Evolutionary conservation across 129 eudicot species (phyloP), one percentile per base, ranked within the genome.

Genomic region (Pulicaria dysenterica): DNA sequence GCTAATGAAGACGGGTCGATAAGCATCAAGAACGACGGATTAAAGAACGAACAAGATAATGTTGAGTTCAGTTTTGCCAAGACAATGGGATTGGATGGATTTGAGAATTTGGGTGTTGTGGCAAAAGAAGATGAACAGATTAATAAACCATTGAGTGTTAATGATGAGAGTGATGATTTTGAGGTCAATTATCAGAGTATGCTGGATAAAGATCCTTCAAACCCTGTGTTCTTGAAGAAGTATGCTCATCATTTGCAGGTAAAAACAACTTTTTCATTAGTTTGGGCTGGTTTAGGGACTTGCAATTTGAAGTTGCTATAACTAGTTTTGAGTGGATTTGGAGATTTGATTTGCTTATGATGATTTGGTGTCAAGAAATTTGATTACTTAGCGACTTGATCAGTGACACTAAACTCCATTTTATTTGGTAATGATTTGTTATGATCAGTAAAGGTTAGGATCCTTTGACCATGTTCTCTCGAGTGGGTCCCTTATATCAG

Each of bases 231-330:
- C 14, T 82, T 90, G 80, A 85, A 81, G 67, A 83, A 81, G 4
- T 87, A 88, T 81, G 98, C 96, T 77, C 86, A 86, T 58, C 71
- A 62, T 79, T 76, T 94, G 81, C 82, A 80, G 97, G 98, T 94
- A 3, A 50, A 50, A 69, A 60, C 8, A 43, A n/a, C 1, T 16
- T 41, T 19, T 48, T 59, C 24, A 3, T 37, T 68, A 11, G 37
- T 57, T 3, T 55, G 4, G 11, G 61, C 5, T 55, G 61, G 61
- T 15, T 5, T 55, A 56, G 57, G 14, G 7, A 24, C 31, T 24
- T 24, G 31, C 31, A 24, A 24, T 24, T 24, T 24, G 31, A 24
- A 24, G 31, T 24, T 24, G 31, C 31, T 24, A 24, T 24, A 24
- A 24, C 31, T 24, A 24, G 31, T 24, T 24, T 24, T 24, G 31